Conservation (phyloP, 371 early-diverging fungal species). For the Mortierella sp. region DNA sequence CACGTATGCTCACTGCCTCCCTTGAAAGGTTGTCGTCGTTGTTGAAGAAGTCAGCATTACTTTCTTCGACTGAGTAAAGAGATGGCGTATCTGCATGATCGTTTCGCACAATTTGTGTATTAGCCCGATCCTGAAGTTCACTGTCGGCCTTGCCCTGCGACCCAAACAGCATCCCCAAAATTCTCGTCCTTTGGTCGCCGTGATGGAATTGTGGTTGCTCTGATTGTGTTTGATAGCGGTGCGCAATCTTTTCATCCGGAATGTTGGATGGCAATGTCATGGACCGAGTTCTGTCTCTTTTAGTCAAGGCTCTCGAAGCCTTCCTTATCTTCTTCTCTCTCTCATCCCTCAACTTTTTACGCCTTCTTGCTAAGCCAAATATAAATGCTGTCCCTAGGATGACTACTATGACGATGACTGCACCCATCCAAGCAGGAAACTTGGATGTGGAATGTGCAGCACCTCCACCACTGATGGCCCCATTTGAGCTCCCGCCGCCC, state of each 20-base stretch:
- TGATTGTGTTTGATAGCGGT: constrained; percentile 3
- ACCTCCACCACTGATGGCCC: neutral
- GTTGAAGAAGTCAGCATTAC: neutral
- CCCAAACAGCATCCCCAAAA: neutral
- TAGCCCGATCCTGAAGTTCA: neutral
- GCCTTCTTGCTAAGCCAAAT: constrained; percentile 29
- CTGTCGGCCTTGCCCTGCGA: neutral
- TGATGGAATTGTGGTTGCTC: neutral
- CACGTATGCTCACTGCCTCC: neutral
- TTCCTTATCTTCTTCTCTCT: constrained; percentile 21
- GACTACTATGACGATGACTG: constrained; percentile 21
- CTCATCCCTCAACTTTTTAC: constrained; percentile 25
- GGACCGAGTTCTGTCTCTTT: constrained; percentile 10
- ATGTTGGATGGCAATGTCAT: neutral
- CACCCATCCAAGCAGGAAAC: constrained; percentile 34
- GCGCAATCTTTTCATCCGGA: constrained; percentile 10
- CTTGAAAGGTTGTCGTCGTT: neutral
- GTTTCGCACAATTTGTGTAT: too few relatives aligned
- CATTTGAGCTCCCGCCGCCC: neutral
- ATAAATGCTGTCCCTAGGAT: constrained; percentile 23
- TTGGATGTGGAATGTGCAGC: neutral
- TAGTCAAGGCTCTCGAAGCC: neutral
- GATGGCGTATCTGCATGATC: neutral
- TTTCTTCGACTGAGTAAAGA: constrained; percentile 4
- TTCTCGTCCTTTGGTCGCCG: neutral